A percentile compares a stretch with the other conserved stretches of the same genome.
Conservation (phyloP, 176 grass and related monocot species). For the Bothriochloa decipiens region DNA sequence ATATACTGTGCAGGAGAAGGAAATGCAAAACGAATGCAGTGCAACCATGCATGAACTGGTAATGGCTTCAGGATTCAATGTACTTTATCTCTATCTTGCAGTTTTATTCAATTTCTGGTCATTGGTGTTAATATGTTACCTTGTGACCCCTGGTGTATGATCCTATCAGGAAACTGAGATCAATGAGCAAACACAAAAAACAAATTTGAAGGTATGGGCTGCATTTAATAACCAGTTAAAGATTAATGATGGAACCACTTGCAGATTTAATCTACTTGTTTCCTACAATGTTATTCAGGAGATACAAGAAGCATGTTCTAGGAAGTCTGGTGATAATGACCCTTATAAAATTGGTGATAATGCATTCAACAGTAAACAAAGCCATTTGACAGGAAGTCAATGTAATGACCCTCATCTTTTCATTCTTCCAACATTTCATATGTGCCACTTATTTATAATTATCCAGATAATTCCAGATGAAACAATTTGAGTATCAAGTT, state of each 20-base stretch:
- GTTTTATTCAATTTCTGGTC: no score
- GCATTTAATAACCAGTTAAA: conserved; percentile 10
- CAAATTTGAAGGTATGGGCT: conserved; percentile 44
- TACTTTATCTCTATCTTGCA: no score
- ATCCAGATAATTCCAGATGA: neutral
- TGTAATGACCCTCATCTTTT: conserved; percentile 31
- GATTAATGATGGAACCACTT: conserved; percentile 7
- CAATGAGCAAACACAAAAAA: neutral
- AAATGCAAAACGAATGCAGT: no score
- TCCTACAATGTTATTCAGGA: conserved; percentile 37
- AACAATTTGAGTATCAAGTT: neutral
- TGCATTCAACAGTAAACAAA: neutral
- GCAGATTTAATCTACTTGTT: conserved; percentile 21
- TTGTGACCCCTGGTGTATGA: no score
- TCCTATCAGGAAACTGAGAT: no score
- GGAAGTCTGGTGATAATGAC: neutral
- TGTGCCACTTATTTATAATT: neutral
- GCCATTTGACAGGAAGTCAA: conserved; percentile 20
- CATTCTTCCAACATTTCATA: neutral
- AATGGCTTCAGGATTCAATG: no score
- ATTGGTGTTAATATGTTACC: no score
- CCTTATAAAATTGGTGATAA: conserved; percentile 29
- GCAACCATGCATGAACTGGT: no score
- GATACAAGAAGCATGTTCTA: conserved; percentile 27
- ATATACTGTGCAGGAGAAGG: no score